Base-by-base conservation (phyloP, 1,284 basidiomycete genomes). In the Ganoderma leucocontextum region DNA sequence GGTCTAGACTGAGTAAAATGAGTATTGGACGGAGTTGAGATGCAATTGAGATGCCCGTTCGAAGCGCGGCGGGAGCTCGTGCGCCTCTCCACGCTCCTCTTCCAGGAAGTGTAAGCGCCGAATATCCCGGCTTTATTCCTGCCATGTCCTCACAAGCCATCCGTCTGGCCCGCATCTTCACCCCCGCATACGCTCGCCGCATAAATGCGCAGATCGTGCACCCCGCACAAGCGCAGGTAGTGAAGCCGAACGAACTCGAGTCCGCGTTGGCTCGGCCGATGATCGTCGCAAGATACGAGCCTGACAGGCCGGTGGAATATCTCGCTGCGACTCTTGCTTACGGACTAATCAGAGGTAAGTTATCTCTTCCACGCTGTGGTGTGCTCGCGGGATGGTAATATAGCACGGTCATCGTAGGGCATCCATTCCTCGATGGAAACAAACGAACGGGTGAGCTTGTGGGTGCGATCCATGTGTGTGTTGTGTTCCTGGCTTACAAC, bases 151-250 rank as follows among this genome's bases (percentile, higher is more conserved):
- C 70, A 1, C 70, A 73, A 36, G 74, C 74, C 52, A 66, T 70
- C 58, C 78, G 76, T 22, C 75, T 81, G 5, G 68, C 77, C 58
- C 77, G 78, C 8, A 63, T 81, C 9, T 80, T 82, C 70, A 79
- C 80, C 10, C 73, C 80, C 1, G 73, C 74, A 60, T 81, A 80
- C 60, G 79, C 74, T 4, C 63, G 72, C 38, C 74, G 74, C 5
- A 77, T 80, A 29, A 82, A 81, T 65, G 76, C 80, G 0, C 80
- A 81, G 69, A 70, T 81, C 2, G 79, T 81, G 15, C 69, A 80
- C 63, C 80, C 81, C 1, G 75, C 76, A 3, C 52, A 61, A 33
- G 75, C 77, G 1, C 69, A 72, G 3, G 68, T 80, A 1, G 80
- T 81, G 29, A 82, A 82, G 62, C 78, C 80, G 2, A 79, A 81